Evolutionary conservation across 768 basidiomycete species (phyloP).

Genomic region (Amanita jacksonii): DNA sequence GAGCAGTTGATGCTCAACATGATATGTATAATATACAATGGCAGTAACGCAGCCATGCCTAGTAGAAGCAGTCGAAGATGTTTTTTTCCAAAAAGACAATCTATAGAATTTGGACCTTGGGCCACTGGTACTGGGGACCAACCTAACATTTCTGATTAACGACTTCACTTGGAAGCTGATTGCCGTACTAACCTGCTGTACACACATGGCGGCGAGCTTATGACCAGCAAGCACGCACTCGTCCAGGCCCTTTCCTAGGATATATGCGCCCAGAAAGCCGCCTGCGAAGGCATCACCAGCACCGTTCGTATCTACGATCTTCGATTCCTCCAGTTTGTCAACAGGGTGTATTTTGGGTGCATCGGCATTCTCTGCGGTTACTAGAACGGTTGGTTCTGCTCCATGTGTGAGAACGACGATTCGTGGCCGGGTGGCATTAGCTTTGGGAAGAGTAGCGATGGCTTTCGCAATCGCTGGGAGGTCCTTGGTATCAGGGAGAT

Average conservation of each 20-base stretch:
- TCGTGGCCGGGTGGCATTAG: slow-evolving; percentile 67
- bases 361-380: slow-evolving; percentile 47
- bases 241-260: slow-evolving; percentile 67
- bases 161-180: neutral
- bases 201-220: slow-evolving; percentile 76
- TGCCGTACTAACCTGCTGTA: slow-evolving; percentile 51
- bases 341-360: slow-evolving; percentile 52
- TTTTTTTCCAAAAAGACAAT: too few species aligned
- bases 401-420: slow-evolving; percentile 91
- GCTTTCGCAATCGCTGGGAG: slow-evolving; percentile 58
- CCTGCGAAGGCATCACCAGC: slow-evolving; percentile 98
- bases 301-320: slow-evolving; percentile 95
- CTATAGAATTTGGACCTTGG: slow-evolving; percentile 34
- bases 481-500: slow-evolving; percentile 56
- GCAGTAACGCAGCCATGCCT: too few species aligned
- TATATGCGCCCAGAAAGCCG: slow-evolving; percentile 83
- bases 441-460: slow-evolving; percentile 70
- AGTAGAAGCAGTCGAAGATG: neutral
- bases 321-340: slow-evolving; percentile 38
- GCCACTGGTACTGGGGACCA: slow-evolving; percentile 45
- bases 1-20: too few species aligned
- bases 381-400: slow-evolving; percentile 66
- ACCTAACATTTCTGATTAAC: slow-evolving; percentile 20
- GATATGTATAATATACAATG: too few species aligned
- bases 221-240: slow-evolving; percentile 82